These are phyloP conservation scores for Paramecium pentaurelia DNA, from an alignment of 73 alveolate species.

Conservation along the genomic window DNA sequence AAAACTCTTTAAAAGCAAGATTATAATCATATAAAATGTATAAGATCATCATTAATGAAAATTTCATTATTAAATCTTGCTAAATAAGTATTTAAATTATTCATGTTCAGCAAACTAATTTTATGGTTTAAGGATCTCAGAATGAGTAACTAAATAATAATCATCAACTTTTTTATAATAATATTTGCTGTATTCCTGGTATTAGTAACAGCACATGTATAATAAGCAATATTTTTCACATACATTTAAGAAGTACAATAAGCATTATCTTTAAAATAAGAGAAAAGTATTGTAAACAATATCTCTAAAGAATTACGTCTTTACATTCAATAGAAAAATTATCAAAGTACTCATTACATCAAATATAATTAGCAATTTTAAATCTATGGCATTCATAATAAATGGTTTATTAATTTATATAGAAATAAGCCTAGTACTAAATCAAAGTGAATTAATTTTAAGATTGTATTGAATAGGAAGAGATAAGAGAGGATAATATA, in stretches of 20 bases:
- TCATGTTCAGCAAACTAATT: not conserved
- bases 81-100: not conserved
- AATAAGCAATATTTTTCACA: not conserved
- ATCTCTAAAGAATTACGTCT: not conserved
- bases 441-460: not conserved
- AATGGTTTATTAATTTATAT: not conserved
- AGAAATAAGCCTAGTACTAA: not conserved
- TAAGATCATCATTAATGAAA: not conserved
- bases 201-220: not conserved
- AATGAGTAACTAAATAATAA: not conserved
- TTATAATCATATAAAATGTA: no score
- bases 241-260: not conserved
- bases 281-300: not conserved
- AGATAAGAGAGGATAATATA: not conserved
- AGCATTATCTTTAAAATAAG: not conserved
- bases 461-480: not conserved
- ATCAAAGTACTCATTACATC: not conserved
- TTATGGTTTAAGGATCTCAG: not conserved
- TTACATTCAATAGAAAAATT: not conserved
- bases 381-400: not conserved
- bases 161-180: not conserved
- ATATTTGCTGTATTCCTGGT: not conserved
- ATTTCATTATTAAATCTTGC: not conserved
- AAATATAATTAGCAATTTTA: not conserved
- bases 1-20: not conserved